Evolutionary conservation across 78 protist species (phyloP), one percentile per base, ranked within the genome.

Genomic region (Mantamonas sphyraenae): DNA sequence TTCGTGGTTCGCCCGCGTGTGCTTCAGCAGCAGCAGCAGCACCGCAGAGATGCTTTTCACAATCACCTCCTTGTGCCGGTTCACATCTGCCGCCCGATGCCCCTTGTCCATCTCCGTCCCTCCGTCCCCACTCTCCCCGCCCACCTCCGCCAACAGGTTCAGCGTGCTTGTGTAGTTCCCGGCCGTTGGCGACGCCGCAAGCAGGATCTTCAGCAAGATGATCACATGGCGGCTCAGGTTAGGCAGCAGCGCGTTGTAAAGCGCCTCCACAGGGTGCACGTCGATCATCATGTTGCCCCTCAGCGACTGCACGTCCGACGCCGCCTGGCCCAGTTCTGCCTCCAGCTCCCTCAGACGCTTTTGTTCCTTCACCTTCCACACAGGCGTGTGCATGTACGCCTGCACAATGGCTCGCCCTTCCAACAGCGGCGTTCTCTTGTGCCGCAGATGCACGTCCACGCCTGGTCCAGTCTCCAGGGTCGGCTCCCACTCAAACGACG

Each of bases 171-270:
- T 10, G 39, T 58, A 58, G 64, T 16, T 30, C 39, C 28, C 28
- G 8, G 28, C 22, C 30, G 39, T 30, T 4, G 64, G 64, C 64
- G 64, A 9, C 20, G 64, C 30, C 3, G 64, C 64, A 9, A 58
- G 64, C 37, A 58, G 20, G 8, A 58, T 58, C 39, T 58, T 58
- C 38, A 58, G 64, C 64, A 58, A 24, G 10, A 31, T 30, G 64
- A 58, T 16, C 17, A 58, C 37, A 34, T 58, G 12, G 39, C 37
- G 64, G 38, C 38, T 3, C 39, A 58, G 7, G 22, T 16, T 30
- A 14, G 64, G 64, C 34, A 58, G 64, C 17, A 58, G 37, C 28
- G 7, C 57, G 28, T 24, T 7, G 24, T 50, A 50, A 7, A 50
- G 57, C 28, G 7, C 24, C 57, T 50, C 57, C 28, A 50, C 3